Base-by-base conservation (phyloP, 768 basidiomycete genomes). In the Pholiota microspora region DNA sequence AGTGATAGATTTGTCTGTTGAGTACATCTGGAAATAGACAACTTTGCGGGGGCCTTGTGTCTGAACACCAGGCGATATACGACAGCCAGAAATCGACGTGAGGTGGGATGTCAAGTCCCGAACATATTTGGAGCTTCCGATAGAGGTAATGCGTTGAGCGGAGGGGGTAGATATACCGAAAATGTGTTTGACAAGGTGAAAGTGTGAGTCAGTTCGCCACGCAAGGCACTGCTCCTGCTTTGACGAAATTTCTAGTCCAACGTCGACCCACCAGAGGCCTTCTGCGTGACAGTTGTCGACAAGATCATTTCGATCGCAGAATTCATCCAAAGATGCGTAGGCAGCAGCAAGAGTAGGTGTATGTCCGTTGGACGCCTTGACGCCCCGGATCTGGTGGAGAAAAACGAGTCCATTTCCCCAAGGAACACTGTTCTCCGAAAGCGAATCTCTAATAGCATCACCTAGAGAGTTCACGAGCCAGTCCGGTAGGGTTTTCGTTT, bases 201-300 rank as follows among this genome's bases (percentile, higher is more conserved):
- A 32, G 42, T 73, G 71, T 0, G 63, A 47, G 38, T 67, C 62
- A 0, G 71, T 69, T n/a, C 61, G 45, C 71, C 71, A 73, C 4
- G 62, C 60, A 1, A 73, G 58, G 31, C 68, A 73, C 1, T 62
- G n/a, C 2, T 48, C 44, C 1, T 16, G 16, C 1, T 21, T 12
- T 9, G 63, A 64, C 7, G 24, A 25, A 9, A 72, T 52, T 45
- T 72, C 64, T 0, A 68, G 2, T 7, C 69, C 71, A 0, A 71
- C 64, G 31, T 73, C 71, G 44, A 72, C 40, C 44, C 55, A 73
- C 67, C 69, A 71, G 2, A 31, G 6, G 7, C 53, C 54, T 28
- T 24, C 9, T 12, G 16, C 13, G 49, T 40, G 12, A 38, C 40
- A 12, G 23, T 34, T 29, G 15, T 25, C 6, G 3, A 23, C 15